A percentile compares a stretch with the other conserved stretches of the same genome.
phyloP scores from a whole-genome alignment of 2,329 filamentous ascomycete species.

The Penicillium sp. region DNA sequence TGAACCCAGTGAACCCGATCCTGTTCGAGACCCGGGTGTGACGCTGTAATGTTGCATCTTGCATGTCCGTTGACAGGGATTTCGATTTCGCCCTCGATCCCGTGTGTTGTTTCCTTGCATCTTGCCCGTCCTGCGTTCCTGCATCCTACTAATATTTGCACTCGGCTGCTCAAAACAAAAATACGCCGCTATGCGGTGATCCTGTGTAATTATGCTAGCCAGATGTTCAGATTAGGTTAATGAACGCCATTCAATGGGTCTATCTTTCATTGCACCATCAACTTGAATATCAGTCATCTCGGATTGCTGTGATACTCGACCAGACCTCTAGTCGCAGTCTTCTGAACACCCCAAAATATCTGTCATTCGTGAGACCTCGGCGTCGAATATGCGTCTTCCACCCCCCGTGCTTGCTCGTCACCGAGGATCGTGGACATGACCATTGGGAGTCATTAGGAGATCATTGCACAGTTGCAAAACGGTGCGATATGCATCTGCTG shows the following conservation, averaged over 20 bases:
- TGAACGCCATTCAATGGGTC: not conserved
- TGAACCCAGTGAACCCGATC: not conserved
- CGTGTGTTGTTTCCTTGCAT: not conserved
- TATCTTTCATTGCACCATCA: not conserved
- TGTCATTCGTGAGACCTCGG: no score
- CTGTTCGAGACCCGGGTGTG: not conserved
- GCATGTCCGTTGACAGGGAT: not conserved
- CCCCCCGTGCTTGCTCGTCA: no score
- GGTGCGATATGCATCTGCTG: no score
- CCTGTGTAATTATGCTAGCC: conserved; percentile 7
- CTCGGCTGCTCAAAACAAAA: not conserved
- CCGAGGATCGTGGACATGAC: no score
- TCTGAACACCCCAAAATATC: no score
- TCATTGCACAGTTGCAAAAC: no score
- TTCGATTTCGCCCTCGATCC: no score
- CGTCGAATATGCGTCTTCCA: no score
- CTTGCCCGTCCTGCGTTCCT: not conserved
- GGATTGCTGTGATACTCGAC: no score
- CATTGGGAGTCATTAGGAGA: no score
- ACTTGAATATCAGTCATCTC: no score
- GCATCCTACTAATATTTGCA: not conserved
- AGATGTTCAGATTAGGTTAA: conserved; percentile 2
- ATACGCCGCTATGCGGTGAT: not conserved
- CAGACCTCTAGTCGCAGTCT: no score
- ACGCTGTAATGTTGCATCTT: conserved; percentile 2